These are phyloP conservation scores for Acanthamoeba sp. DNA, from an alignment of 208 protist species.

Conservation along the genomic window DNA sequence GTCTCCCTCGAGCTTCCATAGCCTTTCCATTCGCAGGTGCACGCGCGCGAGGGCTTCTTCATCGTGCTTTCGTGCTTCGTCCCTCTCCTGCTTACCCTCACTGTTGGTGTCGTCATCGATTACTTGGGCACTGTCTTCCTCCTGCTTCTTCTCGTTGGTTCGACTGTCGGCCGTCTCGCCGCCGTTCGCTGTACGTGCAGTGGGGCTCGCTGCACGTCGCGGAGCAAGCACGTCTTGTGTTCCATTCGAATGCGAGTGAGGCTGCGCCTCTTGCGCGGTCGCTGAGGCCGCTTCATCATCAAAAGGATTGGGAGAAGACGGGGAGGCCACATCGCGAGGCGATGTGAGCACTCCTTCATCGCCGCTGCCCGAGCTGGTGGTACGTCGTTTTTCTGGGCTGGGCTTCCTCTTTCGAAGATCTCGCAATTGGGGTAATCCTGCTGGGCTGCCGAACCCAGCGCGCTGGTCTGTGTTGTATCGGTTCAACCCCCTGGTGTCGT, in stretches of 20 bases:
- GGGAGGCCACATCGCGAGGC: not conserved
- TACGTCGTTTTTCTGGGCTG: not conserved
- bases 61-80: not conserved
- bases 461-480: not conserved
- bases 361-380: not conserved
- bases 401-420: not conserved
- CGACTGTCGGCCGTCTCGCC: too few species aligned
- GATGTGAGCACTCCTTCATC: not conserved
- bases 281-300: not conserved
- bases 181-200: not conserved
- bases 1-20: constrained; percentile 20
- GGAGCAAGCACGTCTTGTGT: too few species aligned
- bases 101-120: not conserved
- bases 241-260: not conserved
- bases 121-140: not conserved
- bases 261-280: not conserved
- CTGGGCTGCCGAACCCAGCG: not conserved
- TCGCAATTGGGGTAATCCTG: not conserved
- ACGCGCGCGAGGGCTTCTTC: constrained; percentile 11
- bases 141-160: not conserved
- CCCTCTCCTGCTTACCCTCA: not conserved
- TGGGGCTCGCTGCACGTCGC: not conserved
- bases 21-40: not conserved
- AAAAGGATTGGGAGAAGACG: not conserved
- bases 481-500: not conserved